Percentiles rank a stretch among this genome's conserved stretches.
Conservation (phyloP, 148 eudicot genomes). For the Beta vulgaris region DNA sequence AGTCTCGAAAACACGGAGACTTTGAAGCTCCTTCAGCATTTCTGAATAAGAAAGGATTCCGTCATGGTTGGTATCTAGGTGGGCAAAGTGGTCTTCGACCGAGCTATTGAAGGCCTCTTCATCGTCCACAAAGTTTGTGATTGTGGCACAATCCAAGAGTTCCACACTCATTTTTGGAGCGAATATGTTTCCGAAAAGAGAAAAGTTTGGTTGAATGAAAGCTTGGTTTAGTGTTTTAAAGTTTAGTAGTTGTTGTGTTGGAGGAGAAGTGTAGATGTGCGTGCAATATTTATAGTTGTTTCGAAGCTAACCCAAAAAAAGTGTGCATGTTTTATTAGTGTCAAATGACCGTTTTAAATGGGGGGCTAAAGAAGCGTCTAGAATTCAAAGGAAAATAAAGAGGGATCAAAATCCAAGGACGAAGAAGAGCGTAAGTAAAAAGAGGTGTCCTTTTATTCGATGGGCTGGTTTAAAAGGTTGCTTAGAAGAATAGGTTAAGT, state of each 20-base stretch:
- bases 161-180: conserved; percentile 18
- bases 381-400: neutral
- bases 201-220: neutral
- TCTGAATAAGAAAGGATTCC: conserved; percentile 20
- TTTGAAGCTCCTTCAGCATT: conserved; percentile 23
- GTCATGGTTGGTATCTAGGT: conserved; percentile 21
- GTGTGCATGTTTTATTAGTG: neutral
- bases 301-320: neutral
- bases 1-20: conserved; percentile 22
- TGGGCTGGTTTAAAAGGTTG: neutral
- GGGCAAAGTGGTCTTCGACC: conserved; percentile 14
- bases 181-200: neutral
- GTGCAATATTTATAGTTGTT: conserved; percentile 1
- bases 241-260: conserved; percentile 7
- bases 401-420: conserved; percentile 3
- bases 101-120: conserved; percentile 21
- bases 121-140: conserved; percentile 17
- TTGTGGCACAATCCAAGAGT: conserved; percentile 16
- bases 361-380: neutral
- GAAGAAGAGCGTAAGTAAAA: neutral
- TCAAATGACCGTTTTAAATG: conserved; percentile 4
- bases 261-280: neutral
- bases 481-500: no score
- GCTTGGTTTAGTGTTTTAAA: neutral
- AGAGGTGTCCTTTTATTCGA: neutral